Evolutionary conservation across 768 basidiomycete species (phyloP).

Genomic region (Lactarius psammicola): DNA sequence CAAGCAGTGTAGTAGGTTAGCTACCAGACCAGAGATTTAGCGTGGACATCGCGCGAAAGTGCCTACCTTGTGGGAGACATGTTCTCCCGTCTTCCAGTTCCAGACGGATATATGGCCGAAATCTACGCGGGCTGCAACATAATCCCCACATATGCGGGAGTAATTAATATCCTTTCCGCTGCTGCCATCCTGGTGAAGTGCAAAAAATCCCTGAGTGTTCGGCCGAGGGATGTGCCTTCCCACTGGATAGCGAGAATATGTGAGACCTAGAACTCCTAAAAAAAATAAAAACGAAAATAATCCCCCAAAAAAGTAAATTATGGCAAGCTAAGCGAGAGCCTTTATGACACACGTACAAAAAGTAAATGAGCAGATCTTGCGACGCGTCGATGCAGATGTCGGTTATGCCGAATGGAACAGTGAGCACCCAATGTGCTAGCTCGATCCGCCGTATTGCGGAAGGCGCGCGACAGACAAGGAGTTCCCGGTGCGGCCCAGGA

Average conservation of each 20-base stretch:
- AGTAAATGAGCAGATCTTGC: slow-evolving; percentile 21
- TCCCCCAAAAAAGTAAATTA: neutral
- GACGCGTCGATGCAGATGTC: slow-evolving; percentile 16
- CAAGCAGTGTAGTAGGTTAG: neutral
- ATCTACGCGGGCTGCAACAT: slow-evolving; percentile 10
- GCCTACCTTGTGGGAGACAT: slow-evolving; percentile 14
- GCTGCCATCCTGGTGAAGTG: neutral
- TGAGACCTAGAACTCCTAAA: slow-evolving; percentile 4
- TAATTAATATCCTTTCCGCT: neutral
- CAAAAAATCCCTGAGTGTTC: slow-evolving; percentile 1
- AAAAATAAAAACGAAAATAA: too few species aligned
- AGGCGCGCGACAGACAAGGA: slow-evolving; percentile 16
- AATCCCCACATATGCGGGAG: slow-evolving; percentile 11
- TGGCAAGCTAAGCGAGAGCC: neutral
- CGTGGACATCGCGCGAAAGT: neutral
- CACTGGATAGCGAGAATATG: slow-evolving; percentile 6
- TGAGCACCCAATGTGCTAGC: slow-evolving; percentile 16
- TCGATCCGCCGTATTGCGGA: slow-evolving; percentile 11
- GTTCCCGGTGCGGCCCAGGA: neutral
- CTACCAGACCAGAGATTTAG: neutral
- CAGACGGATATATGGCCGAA: slow-evolving; percentile 18
- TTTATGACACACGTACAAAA: slow-evolving; percentile 5
- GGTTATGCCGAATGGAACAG: neutral
- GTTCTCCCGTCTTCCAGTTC: slow-evolving; percentile 24
- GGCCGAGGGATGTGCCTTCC: slow-evolving; percentile 2